Base-by-base conservation (phyloP, 345 rosid genomes). In the Litchi chinensis region DNA sequence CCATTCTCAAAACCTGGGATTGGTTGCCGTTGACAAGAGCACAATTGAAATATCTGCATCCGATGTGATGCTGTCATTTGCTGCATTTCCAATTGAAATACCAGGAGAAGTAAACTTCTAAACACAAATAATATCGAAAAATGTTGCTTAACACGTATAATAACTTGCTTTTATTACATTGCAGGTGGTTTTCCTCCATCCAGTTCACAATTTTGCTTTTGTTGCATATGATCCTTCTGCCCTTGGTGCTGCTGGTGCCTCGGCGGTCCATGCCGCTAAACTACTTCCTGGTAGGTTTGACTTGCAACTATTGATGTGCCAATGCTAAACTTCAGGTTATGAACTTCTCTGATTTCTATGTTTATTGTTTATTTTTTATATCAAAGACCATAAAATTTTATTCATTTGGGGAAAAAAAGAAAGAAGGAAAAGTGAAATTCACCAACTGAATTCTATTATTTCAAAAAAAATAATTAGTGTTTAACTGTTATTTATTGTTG, bases 101-200 rank as follows among this genome's bases (percentile, higher is more conserved):
- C 98, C 98, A 24, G 99, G 98, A 79, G 94, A 96, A 95, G 98
- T 96, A 83, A 81, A 75, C 64, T 73, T 77, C 71, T 66, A 24
- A 4, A 16, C 43, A 64, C 19, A 16, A 71, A 52, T 21, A 52
- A 63, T 67, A 39, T 37, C 64, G 44, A 69, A 79, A 80, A 8
- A 26, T 12, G 18, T 73, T 68, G 5, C 32, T 28, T 37, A 1
- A 40, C 52, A 52, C 62, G 44, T 77, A 76, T 80, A 75, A 72
- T 81, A 52, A 82, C 72, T 75, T 80, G 65, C 66, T 28, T 62
- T 64, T 65, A 63, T 83, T 79, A 54, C 65, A 69, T 48, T 85
- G 73, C 90, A 93, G 99, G 95, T 95, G 81, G 94, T 94, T 77
- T 95, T 94, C 82, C 97, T 96, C 82, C 99, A 96, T 84, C 99